These are phyloP conservation scores for Medicago ruthenica DNA, from an alignment of 306 rosid species.

Conservation along the genomic window DNA sequence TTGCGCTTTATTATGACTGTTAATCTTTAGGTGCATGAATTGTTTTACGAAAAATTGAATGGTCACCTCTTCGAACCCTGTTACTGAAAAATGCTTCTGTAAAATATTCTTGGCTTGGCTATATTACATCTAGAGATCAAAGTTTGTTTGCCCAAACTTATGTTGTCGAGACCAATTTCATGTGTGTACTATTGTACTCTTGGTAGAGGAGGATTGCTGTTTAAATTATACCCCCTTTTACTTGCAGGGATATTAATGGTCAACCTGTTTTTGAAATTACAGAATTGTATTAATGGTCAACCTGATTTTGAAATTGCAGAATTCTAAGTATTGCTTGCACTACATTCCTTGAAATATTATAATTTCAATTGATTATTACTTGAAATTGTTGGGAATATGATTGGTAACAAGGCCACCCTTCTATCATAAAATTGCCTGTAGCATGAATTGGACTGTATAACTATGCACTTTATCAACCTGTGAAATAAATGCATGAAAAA, in stretches of 20 bases:
- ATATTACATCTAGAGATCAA: not conserved
- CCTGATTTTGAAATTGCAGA: conserved; percentile 1
- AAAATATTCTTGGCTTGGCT: conserved; percentile 8
- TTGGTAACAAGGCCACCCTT: conserved; percentile 12
- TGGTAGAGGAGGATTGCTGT: not conserved
- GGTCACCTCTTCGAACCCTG: conserved; percentile 14
- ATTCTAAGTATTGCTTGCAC: conserved; percentile 16
- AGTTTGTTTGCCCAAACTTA: not conserved
- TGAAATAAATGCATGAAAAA: conserved; percentile 28
- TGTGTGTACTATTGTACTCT: not conserved
- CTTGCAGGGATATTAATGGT: not conserved
- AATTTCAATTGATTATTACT: not conserved
- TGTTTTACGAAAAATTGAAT: conserved; percentile 33
- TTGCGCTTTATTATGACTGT: not conserved
- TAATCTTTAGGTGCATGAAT: conserved; percentile 37
- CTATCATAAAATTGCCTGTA: not conserved
- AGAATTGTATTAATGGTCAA: not conserved
- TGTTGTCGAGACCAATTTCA: not conserved
- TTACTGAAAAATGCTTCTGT: conserved; percentile 1
- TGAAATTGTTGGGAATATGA: conserved; percentile 2
- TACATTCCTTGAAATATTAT: conserved; percentile 4
- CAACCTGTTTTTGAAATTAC: too few relatives aligned
- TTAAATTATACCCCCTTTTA: conserved; percentile 10
- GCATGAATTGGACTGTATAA: not conserved
- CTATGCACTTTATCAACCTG: conserved; percentile 1